Conservation (phyloP, 176 grass and related monocot species). For the Saccharum officinarum region DNA sequence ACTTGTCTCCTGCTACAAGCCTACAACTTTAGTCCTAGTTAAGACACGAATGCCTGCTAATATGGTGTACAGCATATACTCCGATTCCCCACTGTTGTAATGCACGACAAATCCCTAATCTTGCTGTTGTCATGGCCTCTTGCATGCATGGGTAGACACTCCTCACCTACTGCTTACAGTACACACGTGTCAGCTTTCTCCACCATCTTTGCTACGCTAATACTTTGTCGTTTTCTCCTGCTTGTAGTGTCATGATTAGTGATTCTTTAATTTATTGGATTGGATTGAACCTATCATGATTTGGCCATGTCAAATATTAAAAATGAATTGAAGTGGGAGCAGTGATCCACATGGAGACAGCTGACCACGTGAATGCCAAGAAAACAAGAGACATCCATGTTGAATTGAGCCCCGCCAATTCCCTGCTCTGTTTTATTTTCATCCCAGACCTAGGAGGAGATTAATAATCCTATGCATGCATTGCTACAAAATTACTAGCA, state of each 20-base stretch:
- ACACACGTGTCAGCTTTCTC: not conserved
- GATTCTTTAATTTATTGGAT: not conserved
- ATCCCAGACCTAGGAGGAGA: not conserved
- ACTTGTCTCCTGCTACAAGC: too few species aligned
- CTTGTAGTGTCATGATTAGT: not conserved
- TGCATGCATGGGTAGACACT: not conserved
- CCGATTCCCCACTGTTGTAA: not conserved
- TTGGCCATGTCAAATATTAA: not conserved
- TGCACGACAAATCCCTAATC: slow-evolving; percentile 1
- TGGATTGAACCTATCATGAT: not conserved
- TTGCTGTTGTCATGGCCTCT: not conserved
- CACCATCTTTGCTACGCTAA: not conserved
- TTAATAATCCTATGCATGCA: not conserved
- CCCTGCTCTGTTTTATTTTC: not conserved
- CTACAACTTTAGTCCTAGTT: not conserved
- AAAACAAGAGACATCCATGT: not conserved
- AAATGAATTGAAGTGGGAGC: too few species aligned
- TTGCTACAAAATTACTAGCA: not conserved
- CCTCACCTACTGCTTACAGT: not conserved
- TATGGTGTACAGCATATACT: not conserved
- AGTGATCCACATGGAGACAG: not conserved
- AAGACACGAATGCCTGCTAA: not conserved
- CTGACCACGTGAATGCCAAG: not conserved
- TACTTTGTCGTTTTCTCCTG: not conserved
- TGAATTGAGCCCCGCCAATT: not conserved